Conservation (phyloP, 805 yeast genomes). For the Saturnispora dispora region DNA sequence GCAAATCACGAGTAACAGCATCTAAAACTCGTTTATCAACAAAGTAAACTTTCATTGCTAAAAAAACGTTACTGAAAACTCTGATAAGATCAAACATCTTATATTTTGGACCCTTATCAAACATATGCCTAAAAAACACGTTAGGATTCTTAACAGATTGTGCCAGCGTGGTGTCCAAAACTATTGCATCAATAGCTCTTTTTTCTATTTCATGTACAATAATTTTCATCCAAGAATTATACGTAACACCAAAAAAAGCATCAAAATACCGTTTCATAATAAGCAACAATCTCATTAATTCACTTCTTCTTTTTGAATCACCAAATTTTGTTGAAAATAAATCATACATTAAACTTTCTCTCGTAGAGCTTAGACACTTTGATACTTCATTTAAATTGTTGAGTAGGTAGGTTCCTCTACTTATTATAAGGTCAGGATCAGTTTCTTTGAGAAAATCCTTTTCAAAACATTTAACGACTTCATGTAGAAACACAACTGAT, state of each 20-base stretch:
- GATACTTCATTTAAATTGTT: slow-evolving; percentile 11
- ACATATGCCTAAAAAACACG: slow-evolving; percentile 4
- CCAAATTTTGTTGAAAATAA: slow-evolving; percentile 4
- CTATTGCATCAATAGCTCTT: slow-evolving; percentile 7
- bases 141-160: neutral
- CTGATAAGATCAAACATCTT: slow-evolving; percentile 8
- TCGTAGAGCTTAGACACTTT: slow-evolving; percentile 1
- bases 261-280: slow-evolving; percentile 14
- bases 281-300: slow-evolving; percentile 10
- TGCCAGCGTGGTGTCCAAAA: slow-evolving; percentile 6
- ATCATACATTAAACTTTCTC: slow-evolving; percentile 10
- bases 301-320: slow-evolving; percentile 8
- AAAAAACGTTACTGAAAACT: slow-evolving; percentile 8
- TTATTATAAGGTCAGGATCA: slow-evolving; percentile 7
- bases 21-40: slow-evolving; percentile 6
- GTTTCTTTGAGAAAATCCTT: slow-evolving; percentile 26
- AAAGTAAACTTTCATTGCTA: slow-evolving; percentile 9
- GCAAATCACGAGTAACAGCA: slow-evolving; percentile 8
- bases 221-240: slow-evolving; percentile 10
- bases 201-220: slow-evolving; percentile 8
- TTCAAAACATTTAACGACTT: slow-evolving; percentile 77
- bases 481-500: slow-evolving; percentile 82
- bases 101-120: slow-evolving; percentile 7
- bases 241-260: slow-evolving; percentile 12
- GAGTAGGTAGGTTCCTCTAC: slow-evolving; percentile 12